phyloP scores from a whole-genome alignment of 208 protist species.

The Wallacemonas collosoma region DNA sequence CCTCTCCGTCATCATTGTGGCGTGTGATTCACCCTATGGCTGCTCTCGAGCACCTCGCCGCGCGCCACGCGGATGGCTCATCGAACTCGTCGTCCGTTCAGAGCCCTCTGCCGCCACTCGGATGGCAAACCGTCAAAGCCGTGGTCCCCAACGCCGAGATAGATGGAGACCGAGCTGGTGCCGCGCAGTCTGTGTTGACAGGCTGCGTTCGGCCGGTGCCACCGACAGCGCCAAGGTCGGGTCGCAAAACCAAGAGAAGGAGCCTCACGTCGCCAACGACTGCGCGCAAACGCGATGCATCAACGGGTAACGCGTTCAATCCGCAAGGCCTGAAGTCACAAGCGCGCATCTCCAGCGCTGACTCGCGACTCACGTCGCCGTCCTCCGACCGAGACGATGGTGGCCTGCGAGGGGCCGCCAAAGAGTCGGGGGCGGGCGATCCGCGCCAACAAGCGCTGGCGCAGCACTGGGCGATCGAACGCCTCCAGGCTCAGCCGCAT shows the following conservation, averaged over 20 bases:
- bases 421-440: background rate
- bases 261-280: too few species aligned
- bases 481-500: background rate
- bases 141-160: too few species aligned
- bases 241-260: too few species aligned
- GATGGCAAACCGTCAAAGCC: background rate
- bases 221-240: too few species aligned
- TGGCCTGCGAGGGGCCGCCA: constrained; percentile 4
- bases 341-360: background rate
- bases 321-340: too few species aligned
- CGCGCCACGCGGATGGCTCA: background rate
- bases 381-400: background rate
- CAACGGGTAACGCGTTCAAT: too few species aligned
- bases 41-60: background rate
- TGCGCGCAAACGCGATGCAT: too few species aligned
- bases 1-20: background rate
- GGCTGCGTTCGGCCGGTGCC: too few species aligned
- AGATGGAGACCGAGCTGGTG: too few species aligned
- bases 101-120: constrained; percentile 15
- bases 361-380: background rate
- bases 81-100: background rate
- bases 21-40: too few species aligned
- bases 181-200: too few species aligned
- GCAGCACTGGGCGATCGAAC: constrained; percentile 9
- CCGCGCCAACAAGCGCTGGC: constrained; percentile 3